These are phyloP conservation scores for Aphanomyces astaci DNA, from an alignment of 352 stramenopile genomes.

Conservation along the genomic window DNA sequence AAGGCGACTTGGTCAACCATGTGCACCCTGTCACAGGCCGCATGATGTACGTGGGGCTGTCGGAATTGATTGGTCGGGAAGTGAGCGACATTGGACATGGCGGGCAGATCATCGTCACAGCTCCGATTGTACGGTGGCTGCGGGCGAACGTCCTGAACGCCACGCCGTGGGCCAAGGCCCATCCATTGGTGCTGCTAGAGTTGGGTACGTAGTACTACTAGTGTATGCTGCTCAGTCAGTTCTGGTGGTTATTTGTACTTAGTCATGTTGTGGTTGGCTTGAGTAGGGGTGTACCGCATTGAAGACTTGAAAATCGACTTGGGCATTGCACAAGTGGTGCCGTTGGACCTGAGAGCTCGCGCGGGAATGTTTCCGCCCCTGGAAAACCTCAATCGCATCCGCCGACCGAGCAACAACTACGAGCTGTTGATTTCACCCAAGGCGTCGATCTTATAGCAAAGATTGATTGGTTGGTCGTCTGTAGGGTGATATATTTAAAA, in stretches of 20 bases:
- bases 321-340: background rate
- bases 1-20: conserved; percentile 40
- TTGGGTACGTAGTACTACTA: background rate
- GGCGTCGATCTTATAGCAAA: background rate
- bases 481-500: no score
- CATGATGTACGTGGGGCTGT: conserved; percentile 45
- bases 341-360: background rate
- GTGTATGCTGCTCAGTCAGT: no score
- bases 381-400: background rate
- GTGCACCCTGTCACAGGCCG: conserved; percentile 43
- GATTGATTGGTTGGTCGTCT: no score
- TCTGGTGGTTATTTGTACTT: no score
- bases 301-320: conserved; percentile 14
- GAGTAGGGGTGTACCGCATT: conserved; percentile 20
- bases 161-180: conserved; percentile 18
- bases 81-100: conserved; percentile 39
- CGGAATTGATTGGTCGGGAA: conserved; percentile 49
- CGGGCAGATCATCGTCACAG: conserved; percentile 45
- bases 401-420: conserved; percentile 3
- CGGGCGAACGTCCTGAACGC: conserved; percentile 21
- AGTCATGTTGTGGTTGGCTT: no score
- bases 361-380: background rate
- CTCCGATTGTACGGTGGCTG: conserved; percentile 37
- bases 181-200: background rate
- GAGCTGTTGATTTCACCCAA: conserved; percentile 2